Percentiles rank a stretch among this genome's conserved stretches.
phyloP scores from a whole-genome alignment of 352 stramenopile species.

The Phytophthora lateralis region DNA sequence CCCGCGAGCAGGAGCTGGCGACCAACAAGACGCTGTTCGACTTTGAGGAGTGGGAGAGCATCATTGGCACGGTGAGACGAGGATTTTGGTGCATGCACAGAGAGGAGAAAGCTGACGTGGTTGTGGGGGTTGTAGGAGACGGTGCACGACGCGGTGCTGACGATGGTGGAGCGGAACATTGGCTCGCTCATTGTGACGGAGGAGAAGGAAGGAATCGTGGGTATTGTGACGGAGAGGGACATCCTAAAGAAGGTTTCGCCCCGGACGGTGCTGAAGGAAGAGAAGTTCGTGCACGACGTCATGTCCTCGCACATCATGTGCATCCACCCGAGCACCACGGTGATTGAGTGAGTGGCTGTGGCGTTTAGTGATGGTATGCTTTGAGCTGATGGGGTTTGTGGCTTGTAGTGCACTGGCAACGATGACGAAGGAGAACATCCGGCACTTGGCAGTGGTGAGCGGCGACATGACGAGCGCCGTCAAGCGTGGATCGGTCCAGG shows the following conservation, averaged over 20 bases:
- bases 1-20: constrained; percentile 58
- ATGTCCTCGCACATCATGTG: constrained; percentile 90
- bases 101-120: neutral
- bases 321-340: constrained; percentile 75
- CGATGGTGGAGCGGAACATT: constrained; percentile 84
- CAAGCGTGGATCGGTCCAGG: constrained; percentile 76
- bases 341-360: constrained; percentile 69
- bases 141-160: constrained; percentile 72
- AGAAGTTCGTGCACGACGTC: constrained; percentile 75
- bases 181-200: constrained; percentile 84
- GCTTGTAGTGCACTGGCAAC: constrained; percentile 68
- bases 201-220: constrained; percentile 70
- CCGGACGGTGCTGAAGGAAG: constrained; percentile 46
- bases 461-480: constrained; percentile 73
- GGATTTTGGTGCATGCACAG: neutral
- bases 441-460: constrained; percentile 83
- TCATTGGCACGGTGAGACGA: constrained; percentile 52
- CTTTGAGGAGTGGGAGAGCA: constrained; percentile 84
- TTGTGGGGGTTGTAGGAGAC: constrained; percentile 49
- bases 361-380: neutral
- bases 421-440: constrained; percentile 89
- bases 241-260: constrained; percentile 79
- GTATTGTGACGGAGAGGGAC: constrained; percentile 86
- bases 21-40: constrained; percentile 41
- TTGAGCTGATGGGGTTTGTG: constrained; percentile 4